These are phyloP conservation scores for Termitomyces heimii DNA, from an alignment of 768 basidiomycete species.

Conservation along the genomic window DNA sequence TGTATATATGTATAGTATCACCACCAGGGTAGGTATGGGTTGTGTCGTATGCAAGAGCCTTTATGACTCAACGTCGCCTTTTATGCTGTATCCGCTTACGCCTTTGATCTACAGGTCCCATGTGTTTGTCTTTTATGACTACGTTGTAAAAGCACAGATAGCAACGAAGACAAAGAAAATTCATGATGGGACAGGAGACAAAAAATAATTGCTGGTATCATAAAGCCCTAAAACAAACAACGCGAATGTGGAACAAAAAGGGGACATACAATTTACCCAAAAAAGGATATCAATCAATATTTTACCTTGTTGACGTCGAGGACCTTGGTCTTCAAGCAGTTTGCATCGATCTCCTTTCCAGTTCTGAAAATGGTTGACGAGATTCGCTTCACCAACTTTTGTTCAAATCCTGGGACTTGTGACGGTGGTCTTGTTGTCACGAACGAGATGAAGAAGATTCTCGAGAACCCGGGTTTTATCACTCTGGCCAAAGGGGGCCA, in stretches of 20 bases:
- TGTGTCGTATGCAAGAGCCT: neutral
- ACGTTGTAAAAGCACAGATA: neutral
- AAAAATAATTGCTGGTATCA: neutral
- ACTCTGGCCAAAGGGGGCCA: slow-evolving; percentile 18
- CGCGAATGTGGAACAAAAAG: neutral
- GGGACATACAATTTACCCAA: neutral
- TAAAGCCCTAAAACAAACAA: neutral
- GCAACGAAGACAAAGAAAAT: neutral
- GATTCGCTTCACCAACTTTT: neutral
- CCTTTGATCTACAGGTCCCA: neutral
- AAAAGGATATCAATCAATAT: neutral
- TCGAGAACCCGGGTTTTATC: slow-evolving; percentile 24
- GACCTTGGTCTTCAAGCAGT: neutral
- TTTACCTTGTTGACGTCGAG: neutral
- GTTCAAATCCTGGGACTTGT: neutral
- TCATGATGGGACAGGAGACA: no score
- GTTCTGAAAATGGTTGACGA: neutral
- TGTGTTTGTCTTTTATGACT: neutral
- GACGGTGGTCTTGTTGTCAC: slow-evolving; percentile 24
- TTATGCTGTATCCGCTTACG: neutral
- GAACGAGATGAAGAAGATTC: slow-evolving; percentile 19
- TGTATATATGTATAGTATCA: neutral
- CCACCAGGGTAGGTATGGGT: neutral
- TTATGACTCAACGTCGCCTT: neutral
- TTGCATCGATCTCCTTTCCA: no score